phyloP scores from a whole-genome alignment of 2,329 filamentous ascomycete species.

The Eutypella sp. region DNA sequence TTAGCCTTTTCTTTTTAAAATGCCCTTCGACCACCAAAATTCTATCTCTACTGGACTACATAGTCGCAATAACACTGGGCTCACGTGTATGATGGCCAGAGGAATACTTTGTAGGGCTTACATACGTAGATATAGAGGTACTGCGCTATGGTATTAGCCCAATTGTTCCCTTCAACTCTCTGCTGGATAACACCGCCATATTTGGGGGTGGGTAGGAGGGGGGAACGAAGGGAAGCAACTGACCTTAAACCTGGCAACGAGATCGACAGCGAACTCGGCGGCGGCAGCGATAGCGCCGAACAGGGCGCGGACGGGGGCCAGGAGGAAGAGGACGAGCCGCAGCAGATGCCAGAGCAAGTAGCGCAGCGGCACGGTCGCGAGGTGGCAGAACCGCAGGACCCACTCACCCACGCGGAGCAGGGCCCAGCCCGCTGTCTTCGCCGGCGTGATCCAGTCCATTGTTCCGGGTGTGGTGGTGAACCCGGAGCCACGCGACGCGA shows the following conservation, averaged over 20 bases:
- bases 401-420: slow-evolving; percentile 14
- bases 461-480: no score
- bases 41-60: no score
- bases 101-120: not conserved
- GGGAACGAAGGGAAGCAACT: no score
- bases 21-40: not conserved
- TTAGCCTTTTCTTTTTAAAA: not conserved
- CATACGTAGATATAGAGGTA: slow-evolving; percentile 29
- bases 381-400: slow-evolving; percentile 16
- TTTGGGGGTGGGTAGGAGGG: no score
- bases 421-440: slow-evolving; percentile 16
- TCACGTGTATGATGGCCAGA: no score
- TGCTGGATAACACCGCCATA: no score
- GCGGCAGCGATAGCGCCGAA: slow-evolving; percentile 9
- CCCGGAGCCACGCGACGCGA: no score
- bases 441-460: slow-evolving; percentile 15
- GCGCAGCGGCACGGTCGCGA: slow-evolving; percentile 21
- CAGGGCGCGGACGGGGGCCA: slow-evolving; percentile 23
- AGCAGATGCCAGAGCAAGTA: slow-evolving; percentile 23
- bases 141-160: slow-evolving; percentile 10
- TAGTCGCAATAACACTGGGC: no score
- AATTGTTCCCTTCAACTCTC: no score
- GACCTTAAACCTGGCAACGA: slow-evolving; percentile 25
- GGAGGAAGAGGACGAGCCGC: slow-evolving; percentile 18
- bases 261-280: slow-evolving; percentile 10